Evolutionary conservation across 768 basidiomycete species (phyloP).

Genomic region (Boletus coccyginus): DNA sequence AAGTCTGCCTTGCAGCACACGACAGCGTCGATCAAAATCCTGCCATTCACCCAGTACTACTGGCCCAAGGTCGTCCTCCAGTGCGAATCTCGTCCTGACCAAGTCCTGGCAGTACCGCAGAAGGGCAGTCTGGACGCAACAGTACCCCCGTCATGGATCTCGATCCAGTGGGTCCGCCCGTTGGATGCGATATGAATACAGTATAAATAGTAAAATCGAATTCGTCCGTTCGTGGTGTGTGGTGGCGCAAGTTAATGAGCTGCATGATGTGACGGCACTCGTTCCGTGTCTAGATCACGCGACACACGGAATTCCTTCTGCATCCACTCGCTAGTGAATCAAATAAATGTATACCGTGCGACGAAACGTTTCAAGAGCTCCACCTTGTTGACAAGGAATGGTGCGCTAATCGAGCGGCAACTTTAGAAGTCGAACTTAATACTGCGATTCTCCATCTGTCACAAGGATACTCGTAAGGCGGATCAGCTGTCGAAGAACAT

Average conservation of each 20-base stretch:
- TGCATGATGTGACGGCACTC: neutral
- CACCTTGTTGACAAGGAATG: neutral
- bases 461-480: neutral
- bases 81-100: slow-evolving; percentile 16
- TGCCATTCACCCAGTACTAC: slow-evolving; percentile 43
- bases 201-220: neutral
- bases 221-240: neutral
- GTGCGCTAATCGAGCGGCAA: neutral
- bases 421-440: slow-evolving; percentile 71
- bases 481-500: neutral
- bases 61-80: slow-evolving; percentile 45
- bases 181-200: slow-evolving; percentile 28
- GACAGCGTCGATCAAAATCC: slow-evolving; percentile 33
- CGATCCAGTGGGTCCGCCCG: slow-evolving; percentile 40
- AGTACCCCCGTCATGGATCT: slow-evolving; percentile 40
- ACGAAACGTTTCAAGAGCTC: too few relatives aligned
- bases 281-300: too few relatives aligned
- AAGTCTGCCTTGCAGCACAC: slow-evolving; percentile 23
- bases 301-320: neutral
- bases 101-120: slow-evolving; percentile 20
- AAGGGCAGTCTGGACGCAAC: neutral
- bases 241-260: neutral
- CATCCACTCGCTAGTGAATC: neutral
- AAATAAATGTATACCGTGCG: neutral
- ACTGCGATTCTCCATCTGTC: slow-evolving; percentile 76